Base-by-base conservation (phyloP, 2,329 filamentous ascomycete species). In the Lecanicillium sp. region DNA sequence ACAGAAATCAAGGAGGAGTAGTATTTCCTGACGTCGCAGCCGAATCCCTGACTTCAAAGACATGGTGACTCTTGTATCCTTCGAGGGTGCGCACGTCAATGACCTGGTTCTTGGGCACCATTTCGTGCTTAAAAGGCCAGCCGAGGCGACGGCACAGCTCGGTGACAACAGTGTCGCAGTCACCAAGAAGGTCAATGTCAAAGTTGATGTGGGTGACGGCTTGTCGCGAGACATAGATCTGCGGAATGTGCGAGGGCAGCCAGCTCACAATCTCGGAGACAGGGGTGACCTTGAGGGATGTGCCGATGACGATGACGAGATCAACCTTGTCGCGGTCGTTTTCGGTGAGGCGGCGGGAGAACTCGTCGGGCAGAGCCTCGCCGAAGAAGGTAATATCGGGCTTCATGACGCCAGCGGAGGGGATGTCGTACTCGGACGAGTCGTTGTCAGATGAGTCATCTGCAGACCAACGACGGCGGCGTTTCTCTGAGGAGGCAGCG, bases 331-430 rank as follows among this genome's bases (percentile, higher is more conserved):
- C 77, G 43, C 79, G 79, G 60, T 98, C 92, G 50, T 87, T 75
- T 44, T 86, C 73, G n/a, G 85, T 79, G 12, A 97, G 74, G 7
- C 89, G 82, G 36, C 77, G 70, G 41, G 84, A 84, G 61, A 98
- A 98, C 49, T 79, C 76, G 50, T 86, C 79, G 0, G 90, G 89
- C 1, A 98, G 79, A 36, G 81, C 74, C 64, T 98, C 92, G 49
- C 90, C 90, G 54, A 97, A 97, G 68, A 98, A 97, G 33, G 87
- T 97, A 56, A 98, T 97, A 64, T 97, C 90, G 8, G 92, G 92
- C 71, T 85, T 95, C 87, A 94, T 94, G 56, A 94, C 79, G 41
- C 86, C 87, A 3, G 79, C 75, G 34, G 73, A 69, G 3, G 79
- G 78, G 29, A 84, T 77, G 44, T 66, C 61, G 46, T 66, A 71